Evolutionary conservation across 768 basidiomycete genomes (phyloP).

Genomic region (Pulveroboletus frians): DNA sequence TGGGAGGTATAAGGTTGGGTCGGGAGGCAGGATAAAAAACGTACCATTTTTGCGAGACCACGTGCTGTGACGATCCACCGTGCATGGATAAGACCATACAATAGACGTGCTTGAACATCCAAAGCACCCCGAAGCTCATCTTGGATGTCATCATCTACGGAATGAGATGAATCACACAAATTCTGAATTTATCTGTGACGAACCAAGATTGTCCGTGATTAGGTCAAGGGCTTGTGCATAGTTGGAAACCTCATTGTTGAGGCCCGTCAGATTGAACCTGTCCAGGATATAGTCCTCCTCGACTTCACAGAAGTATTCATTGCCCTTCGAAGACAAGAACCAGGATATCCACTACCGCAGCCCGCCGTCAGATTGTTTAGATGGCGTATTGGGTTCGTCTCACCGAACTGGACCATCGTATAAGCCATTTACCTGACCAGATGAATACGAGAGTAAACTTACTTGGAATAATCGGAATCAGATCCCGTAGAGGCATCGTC

Average conservation of each 20-base stretch:
- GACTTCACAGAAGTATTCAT: conserved; percentile 99
- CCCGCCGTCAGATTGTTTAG: conserved; percentile 13
- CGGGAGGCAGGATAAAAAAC: not conserved
- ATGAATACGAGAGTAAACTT: conserved; percentile 23
- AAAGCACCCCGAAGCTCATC: conserved; percentile 89
- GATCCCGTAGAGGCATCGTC: conserved; percentile 88
- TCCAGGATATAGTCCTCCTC: conserved; percentile 99
- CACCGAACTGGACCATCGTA: conserved; percentile 23
- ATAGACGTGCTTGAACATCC: conserved; percentile 86
- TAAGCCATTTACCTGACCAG: conserved; percentile 9
- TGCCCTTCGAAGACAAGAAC: conserved; percentile 96
- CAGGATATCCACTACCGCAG: conserved; percentile 85
- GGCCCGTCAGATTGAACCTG: conserved; percentile 95
- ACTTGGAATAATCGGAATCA: conserved; percentile 96
- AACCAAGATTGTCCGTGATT: conserved; percentile 93
- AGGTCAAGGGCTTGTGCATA: conserved; percentile 92
- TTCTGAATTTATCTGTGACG: conserved; percentile 22
- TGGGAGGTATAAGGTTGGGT: conserved; percentile 24
- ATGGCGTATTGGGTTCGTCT: conserved; percentile 14
- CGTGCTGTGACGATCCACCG: conserved; percentile 95
- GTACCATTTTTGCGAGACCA: conserved; percentile 92
- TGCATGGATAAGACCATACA: conserved; percentile 96
- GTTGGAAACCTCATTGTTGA: conserved; percentile 94
- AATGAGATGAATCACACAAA: not conserved
- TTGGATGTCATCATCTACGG: conserved; percentile 84